Evolutionary conservation across 148 eudicot genomes (phyloP), one percentile per base, ranked within the genome.

Genomic region (Limonium bicolor): DNA sequence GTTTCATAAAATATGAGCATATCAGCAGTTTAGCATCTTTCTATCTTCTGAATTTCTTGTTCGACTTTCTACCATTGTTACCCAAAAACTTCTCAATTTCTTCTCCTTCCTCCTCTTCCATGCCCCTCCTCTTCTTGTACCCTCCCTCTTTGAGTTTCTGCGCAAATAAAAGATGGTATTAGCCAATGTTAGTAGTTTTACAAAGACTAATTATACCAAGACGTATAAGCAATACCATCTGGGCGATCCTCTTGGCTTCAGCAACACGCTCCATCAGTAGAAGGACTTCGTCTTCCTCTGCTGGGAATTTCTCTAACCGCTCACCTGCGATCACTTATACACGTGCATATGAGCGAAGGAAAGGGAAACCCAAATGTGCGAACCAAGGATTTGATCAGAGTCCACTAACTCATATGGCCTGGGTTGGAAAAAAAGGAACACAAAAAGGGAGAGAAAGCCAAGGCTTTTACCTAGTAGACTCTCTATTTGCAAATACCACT

Each of bases 401-500:
- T n/a, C n/a, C n/a, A n/a, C n/a, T n/a, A n/a, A n/a, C n/a, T n/a
- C n/a, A n/a, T n/a, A n/a, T n/a, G n/a, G n/a, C n/a, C n/a, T n/a
- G n/a, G n/a, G n/a, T n/a, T 5, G 36, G 14, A 32, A 10, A 32
- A 16, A 40, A 16, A 18, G 12, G n/a, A 18, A 20, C 30, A 24
- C 36, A 3, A 7, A 36, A 20, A 35, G 19, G 6, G 0, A n/a
- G 15, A 16, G 20, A 12, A 21, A 17, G 40, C 5, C 4, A 16
- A 35, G 21, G 55, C 39, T n/a, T n/a, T n/a, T 53, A 87, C 96
- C 87, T 38, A 88, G 70, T 36, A 83, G 78, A 34, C 74, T 74
- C 74, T 88, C 97, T 56, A 88, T 88, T 65, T 74, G 92, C 23
- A 61, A 20, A 62, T 69, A 88, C 79, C 76, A 75, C 59, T 69